A percentile compares a stretch with the other conserved stretches of the same genome.
phyloP scores from a whole-genome alignment of 2,329 filamentous ascomycete species.

The Aspergillus pseudoglaucus region DNA sequence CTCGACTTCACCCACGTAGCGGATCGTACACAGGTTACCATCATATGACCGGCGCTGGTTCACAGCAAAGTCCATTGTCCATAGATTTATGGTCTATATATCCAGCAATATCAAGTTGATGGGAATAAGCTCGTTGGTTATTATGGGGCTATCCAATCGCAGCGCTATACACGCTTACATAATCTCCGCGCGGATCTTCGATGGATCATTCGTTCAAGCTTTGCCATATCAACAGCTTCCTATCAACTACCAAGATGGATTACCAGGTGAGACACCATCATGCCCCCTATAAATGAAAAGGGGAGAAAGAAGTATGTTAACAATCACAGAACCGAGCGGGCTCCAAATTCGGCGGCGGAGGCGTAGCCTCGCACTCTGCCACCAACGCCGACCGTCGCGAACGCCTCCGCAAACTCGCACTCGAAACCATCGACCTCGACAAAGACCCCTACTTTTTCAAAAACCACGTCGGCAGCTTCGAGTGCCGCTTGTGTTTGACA shows the following conservation, averaged over 20 bases:
- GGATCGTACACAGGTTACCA: constrained; percentile 71
- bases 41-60: constrained; percentile 78
- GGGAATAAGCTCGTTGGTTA: neutral
- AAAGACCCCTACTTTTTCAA: constrained; percentile 99
- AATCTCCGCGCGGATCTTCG: constrained; percentile 8
- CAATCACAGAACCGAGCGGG: constrained; percentile 74
- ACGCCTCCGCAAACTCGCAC: constrained; percentile 91
- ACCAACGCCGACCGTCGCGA: constrained; percentile 97
- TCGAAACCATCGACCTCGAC: constrained; percentile 98
- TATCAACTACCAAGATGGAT: constrained; percentile 36
- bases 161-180: constrained; percentile 16
- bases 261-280: constrained; percentile 42
- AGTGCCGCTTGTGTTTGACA: constrained; percentile 92
- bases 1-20: constrained; percentile 70
- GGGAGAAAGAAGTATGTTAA: constrained; percentile 4
- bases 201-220: neutral
- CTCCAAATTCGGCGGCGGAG: constrained; percentile 95
- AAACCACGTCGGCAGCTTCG: constrained; percentile 96
- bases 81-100: constrained; percentile 1
- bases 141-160: no score
- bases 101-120: neutral
- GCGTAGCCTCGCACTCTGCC: constrained; percentile 85
- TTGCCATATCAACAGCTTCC: constrained; percentile 3
- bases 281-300: neutral
- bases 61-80: constrained; percentile 34